Percentiles rank a stretch among this genome's conserved stretches.
Evolutionary conservation across 2,329 filamentous ascomycete genomes (phyloP).

Genomic region (Fusarium palustre): DNA sequence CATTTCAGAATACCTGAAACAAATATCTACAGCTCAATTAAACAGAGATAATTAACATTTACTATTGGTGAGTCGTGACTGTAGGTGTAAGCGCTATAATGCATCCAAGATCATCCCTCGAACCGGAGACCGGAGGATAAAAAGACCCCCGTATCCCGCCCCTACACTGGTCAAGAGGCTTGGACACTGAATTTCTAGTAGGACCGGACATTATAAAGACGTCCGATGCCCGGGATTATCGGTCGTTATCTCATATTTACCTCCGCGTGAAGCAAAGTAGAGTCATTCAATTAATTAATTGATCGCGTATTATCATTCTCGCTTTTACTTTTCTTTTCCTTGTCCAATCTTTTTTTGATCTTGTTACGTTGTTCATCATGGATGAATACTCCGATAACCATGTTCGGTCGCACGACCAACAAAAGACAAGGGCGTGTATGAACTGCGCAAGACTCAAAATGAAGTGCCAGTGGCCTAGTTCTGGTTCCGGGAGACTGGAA

Average conservation of each 20-base stretch:
- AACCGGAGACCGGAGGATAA: conserved; percentile 3
- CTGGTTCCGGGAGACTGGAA: conserved; percentile 36
- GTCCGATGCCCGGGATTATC: conserved; percentile 37
- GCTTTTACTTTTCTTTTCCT: neutral
- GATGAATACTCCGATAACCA: conserved; percentile 40
- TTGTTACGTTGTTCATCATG: conserved; percentile 19
- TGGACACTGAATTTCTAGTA: neutral
- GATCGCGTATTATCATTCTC: neutral
- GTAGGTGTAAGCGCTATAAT: neutral
- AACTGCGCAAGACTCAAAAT: conserved; percentile 54
- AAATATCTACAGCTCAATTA: neutral
- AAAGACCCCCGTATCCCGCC: conserved; percentile 5
- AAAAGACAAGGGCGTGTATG: conserved; percentile 50
- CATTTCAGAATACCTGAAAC: neutral
- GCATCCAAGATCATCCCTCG: neutral
- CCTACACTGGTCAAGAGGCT: neutral
- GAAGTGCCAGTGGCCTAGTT: conserved; percentile 51
- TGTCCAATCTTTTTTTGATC: neutral
- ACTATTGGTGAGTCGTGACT: neutral
- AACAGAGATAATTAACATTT: too few species aligned
- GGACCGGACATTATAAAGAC: conserved; percentile 18
- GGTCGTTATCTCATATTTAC: conserved; percentile 13
- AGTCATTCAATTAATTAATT: neutral
- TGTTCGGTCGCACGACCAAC: neutral
- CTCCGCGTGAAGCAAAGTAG: conserved; percentile 7